Evolutionary conservation across 2,329 filamentous ascomycete species (phyloP).

Genomic region (Hansfordia pulvinata): DNA sequence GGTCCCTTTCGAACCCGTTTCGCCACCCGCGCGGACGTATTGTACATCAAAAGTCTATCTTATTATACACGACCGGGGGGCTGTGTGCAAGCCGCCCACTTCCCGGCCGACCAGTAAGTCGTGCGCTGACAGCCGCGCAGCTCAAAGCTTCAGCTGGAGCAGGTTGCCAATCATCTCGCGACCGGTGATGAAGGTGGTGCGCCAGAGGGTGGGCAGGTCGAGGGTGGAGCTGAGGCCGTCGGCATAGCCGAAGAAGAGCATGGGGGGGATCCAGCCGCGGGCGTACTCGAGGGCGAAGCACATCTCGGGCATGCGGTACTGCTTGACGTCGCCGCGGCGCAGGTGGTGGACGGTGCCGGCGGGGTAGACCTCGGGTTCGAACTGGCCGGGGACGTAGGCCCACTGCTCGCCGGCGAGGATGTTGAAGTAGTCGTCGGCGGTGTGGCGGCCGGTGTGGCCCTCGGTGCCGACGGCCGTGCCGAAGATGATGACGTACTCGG

Average conservation of each 20-base stretch:
- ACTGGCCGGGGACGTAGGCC: slow-evolving; percentile 58
- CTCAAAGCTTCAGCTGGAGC: slow-evolving; percentile 54
- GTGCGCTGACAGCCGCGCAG: no score
- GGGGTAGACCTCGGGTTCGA: slow-evolving; percentile 56
- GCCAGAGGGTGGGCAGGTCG: slow-evolving; percentile 75
- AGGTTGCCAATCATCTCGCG: slow-evolving; percentile 66
- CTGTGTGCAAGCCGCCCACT: no score
- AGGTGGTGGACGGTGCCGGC: slow-evolving; percentile 57
- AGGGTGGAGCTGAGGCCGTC: slow-evolving; percentile 70
- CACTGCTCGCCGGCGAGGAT: slow-evolving; percentile 69
- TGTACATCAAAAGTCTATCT: no score
- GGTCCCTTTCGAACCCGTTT: no score
- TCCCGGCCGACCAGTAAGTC: no score
- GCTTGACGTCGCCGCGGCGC: slow-evolving; percentile 54
- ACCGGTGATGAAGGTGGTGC: slow-evolving; percentile 60
- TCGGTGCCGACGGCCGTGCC: slow-evolving; percentile 75
- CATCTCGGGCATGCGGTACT: slow-evolving; percentile 66
- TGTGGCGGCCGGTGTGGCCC: slow-evolving; percentile 79
- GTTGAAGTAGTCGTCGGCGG: slow-evolving; percentile 89
- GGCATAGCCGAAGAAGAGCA: slow-evolving; percentile 82
- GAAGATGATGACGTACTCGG: slow-evolving; percentile 85
- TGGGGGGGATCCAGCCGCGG: slow-evolving; percentile 80
- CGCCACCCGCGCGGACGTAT: no score
- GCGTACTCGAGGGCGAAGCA: slow-evolving; percentile 80
- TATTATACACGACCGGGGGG: no score